Base-by-base conservation (phyloP, 345 rosid genomes). In the Noccaea bulbosa region DNA sequence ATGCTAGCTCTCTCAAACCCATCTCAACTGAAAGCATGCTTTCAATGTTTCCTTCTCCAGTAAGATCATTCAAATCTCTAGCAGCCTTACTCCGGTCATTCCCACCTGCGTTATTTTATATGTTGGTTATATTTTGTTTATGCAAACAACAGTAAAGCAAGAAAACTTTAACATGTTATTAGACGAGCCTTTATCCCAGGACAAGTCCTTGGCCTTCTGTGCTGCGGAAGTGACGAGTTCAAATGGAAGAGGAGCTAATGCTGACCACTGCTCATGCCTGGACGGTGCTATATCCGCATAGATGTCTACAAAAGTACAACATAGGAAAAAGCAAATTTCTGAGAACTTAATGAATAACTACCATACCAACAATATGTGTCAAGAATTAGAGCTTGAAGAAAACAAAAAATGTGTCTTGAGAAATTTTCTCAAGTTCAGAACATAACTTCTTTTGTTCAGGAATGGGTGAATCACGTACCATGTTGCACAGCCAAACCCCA, bases 1-100 rank as follows among this genome's bases (percentile, higher is more conserved):
- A 90, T 54, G 97, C 91, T 82, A 95, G 77, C 82, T 95, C 99
- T 78, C 91, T 82, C 81, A 95, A 78, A 64, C 93, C 99, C 99
- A 95, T 95, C 85, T 92, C 99, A 76, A 95, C 97, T 54, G 99
- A 88, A 71, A 95, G 98, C 94, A 95, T 92, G 72, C 90, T 95
- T 84, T 95, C 99, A 62, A 95, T 95, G 79, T 95, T 90, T 84
- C 98, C 98, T 82, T 95, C 99, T 81, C 97, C 98, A 0, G 92
- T 85, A 57, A 95, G 82, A 81, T 92, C 98, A 83, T 76, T 88
- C 81, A 90, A 80, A 76, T 92, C 98, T 51, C 93, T 86, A 16
- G 70, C 72, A 74, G 57, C 66, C 74, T 84, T 92, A 79, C 83
- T 80, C 77, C 87, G 81, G 62, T 83, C 96, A 61, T 68, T 80